Percentiles rank a stretch among this genome's conserved stretches.
Conservation (phyloP, 2,329 filamentous ascomycete species). For the Graphilbum ipis-grandicollis region DNA sequence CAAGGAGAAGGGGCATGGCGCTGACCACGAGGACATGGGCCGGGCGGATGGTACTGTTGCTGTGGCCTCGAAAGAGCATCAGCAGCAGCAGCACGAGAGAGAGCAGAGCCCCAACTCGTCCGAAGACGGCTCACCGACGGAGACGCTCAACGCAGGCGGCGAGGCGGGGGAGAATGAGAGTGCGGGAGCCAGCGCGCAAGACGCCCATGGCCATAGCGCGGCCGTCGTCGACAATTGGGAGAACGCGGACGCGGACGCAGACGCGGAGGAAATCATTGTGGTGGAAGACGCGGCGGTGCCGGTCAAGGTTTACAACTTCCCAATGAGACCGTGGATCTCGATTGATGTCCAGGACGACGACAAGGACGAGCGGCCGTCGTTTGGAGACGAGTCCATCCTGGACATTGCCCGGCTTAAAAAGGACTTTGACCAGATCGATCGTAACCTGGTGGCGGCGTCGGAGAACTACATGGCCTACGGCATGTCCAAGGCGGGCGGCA, state of each 20-base stretch:
- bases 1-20: too few species aligned
- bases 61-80: too few species aligned
- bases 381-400: slow-evolving; percentile 69
- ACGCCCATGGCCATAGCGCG: slow-evolving; percentile 38
- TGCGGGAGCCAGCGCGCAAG: slow-evolving; percentile 29
- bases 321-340: slow-evolving; percentile 89
- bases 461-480: slow-evolving; percentile 88
- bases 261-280: slow-evolving; percentile 43
- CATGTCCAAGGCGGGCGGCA: slow-evolving; percentile 80
- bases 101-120: not conserved
- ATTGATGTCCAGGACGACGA: slow-evolving; percentile 53
- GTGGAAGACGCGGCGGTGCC: slow-evolving; percentile 47
- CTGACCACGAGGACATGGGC: too few species aligned
- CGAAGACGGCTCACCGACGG: not conserved
- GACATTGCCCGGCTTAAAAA: slow-evolving; percentile 93
- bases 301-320: slow-evolving; percentile 83
- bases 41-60: too few species aligned
- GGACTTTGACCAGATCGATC: slow-evolving; percentile 93
- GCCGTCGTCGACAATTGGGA: slow-evolving; percentile 79
- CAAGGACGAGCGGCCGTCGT: slow-evolving; percentile 37
- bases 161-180: slow-evolving; percentile 21
- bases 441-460: slow-evolving; percentile 78
- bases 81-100: not conserved
- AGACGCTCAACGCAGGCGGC: not conserved
- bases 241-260: slow-evolving; percentile 59